These are phyloP conservation scores for Malassezia sp. DNA, from an alignment of 1,284 basidiomycete species.

Conservation along the genomic window DNA sequence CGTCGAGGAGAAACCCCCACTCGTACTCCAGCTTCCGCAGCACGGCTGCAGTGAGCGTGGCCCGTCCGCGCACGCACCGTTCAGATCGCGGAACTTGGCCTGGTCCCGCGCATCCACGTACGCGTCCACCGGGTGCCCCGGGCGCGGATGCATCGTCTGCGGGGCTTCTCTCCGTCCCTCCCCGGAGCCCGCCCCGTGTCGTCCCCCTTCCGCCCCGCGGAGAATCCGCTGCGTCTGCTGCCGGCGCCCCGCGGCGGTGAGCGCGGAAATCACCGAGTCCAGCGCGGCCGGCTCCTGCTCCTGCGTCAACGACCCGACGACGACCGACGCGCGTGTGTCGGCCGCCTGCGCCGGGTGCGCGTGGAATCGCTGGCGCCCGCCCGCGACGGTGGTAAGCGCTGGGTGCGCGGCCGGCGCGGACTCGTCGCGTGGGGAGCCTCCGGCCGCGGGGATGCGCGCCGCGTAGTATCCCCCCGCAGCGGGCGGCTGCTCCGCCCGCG, in stretches of 20 bases:
- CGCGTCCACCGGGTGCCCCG: slow-evolving; percentile 18
- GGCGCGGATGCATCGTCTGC: slow-evolving; percentile 20
- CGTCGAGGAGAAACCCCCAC: slow-evolving; percentile 39
- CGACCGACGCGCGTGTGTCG: background rate
- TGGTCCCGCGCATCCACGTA: slow-evolving; percentile 30
- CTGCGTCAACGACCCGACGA: slow-evolving; percentile 34
- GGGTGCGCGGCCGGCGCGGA: background rate
- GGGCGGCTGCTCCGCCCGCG: background rate
- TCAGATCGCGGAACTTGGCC: slow-evolving; percentile 32
- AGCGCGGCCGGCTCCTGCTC: slow-evolving; percentile 29
- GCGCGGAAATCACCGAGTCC: slow-evolving; percentile 30
- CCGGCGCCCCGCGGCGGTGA: slow-evolving; percentile 33
- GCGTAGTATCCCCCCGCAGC: background rate
- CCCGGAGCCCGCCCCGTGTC: slow-evolving; percentile 33
- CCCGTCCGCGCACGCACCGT: too few relatives aligned
- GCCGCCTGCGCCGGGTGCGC: background rate
- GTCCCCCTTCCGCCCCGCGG: slow-evolving; percentile 26
- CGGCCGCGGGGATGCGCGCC: background rate
- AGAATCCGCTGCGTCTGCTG: slow-evolving; percentile 38
- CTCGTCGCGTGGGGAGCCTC: too few relatives aligned
- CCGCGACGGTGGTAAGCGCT: background rate
- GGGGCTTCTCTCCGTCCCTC: slow-evolving; percentile 25
- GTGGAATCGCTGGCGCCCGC: background rate
- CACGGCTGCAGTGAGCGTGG: too few relatives aligned
- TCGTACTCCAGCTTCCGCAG: slow-evolving; percentile 43